Base-by-base conservation (phyloP, 2,329 filamentous ascomycete species). In the Fusarium begoniae region DNA sequence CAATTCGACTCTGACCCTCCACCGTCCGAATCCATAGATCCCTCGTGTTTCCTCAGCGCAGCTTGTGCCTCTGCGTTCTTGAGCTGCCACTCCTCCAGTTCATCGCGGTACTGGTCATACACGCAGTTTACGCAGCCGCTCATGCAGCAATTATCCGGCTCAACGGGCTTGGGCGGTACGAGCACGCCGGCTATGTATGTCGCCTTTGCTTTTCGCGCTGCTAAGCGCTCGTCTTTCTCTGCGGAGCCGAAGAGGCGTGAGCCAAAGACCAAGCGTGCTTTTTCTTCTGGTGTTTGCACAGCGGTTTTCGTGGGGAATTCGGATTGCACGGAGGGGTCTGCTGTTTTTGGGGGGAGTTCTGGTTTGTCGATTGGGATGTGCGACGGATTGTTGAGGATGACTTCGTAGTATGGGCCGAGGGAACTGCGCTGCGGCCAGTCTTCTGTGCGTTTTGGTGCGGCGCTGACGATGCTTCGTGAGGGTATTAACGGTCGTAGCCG, bases 61-160 rank as follows among this genome's bases (percentile, higher is more conserved):
- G 80, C 80, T 76, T 91, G 88, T 2, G 94, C 94, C 79, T 92
- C 88, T 8, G 86, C 84, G 41, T 88, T 89, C 66, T 90, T 88
- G 20, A 86, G 84, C 8, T 91, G 92, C 94, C 95, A 98, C 66
- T 94, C 93, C 82, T 98, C 95, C 83, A 98, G 88, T 59, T 98
- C 96, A 75, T 99, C 96, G 14, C 95, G 89, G 82, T 92, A 98
- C 60, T 90, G 87, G 78, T 98, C 95, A 95, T 95, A 98, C 6
- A 98, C 96, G 82, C 96, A 99, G 82, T 98, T 95, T 55, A 98
- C 96, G 81, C 96, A 99, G 7, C 96, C 96, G 79, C 94, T 96
- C 96, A 99, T 99, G 84, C 96, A 99, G 87, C 96, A 99, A 80
- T 99, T 98, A 79, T 98, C 96, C 8, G 96, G 96, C 83, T 99